Evolutionary conservation across 2,329 filamentous ascomycete genomes (phyloP).

Genomic region (Phialocephala subalpina): DNA sequence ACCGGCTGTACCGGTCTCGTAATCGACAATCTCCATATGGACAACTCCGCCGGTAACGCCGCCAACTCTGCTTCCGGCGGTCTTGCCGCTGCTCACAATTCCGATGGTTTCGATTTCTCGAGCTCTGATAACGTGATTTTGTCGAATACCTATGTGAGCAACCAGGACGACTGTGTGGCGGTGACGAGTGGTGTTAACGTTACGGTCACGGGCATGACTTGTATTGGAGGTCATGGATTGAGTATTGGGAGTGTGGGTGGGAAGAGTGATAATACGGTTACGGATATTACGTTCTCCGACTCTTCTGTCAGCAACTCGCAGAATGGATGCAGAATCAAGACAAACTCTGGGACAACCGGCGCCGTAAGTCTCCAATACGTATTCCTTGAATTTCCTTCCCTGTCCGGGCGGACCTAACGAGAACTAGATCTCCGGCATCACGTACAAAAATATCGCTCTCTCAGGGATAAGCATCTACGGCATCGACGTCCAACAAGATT

Average conservation of each 20-base stretch:
- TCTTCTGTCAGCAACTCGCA: slow-evolving; percentile 36
- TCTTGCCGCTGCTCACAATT: slow-evolving; percentile 51
- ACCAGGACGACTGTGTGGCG: slow-evolving; percentile 66
- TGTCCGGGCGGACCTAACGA: too few species aligned
- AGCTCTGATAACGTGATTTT: slow-evolving; percentile 55
- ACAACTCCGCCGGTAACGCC: slow-evolving; percentile 61
- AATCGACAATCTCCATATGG: slow-evolving; percentile 59
- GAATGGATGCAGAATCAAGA: slow-evolving; percentile 48
- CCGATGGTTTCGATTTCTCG: slow-evolving; percentile 59
- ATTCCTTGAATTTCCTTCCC: too few species aligned
- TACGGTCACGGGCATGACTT: slow-evolving; percentile 31
- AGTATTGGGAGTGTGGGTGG: slow-evolving; percentile 41
- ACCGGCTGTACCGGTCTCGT: slow-evolving; percentile 52
- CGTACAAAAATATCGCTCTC: slow-evolving; percentile 55
- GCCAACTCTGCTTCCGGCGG: slow-evolving; percentile 38
- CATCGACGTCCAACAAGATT: slow-evolving; percentile 60
- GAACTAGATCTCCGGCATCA: slow-evolving; percentile 45
- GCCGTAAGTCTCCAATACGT: too few species aligned
- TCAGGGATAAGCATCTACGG: slow-evolving; percentile 54
- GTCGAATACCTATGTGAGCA: slow-evolving; percentile 56
- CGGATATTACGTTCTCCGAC: slow-evolving; percentile 15
- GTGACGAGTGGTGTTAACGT: slow-evolving; percentile 57
- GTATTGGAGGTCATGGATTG: slow-evolving; percentile 30
- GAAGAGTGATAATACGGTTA: slow-evolving; percentile 23
- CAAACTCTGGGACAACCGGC: slow-evolving; percentile 43